These are phyloP conservation scores for Metarhizium brunneum DNA, from an alignment of 2,329 filamentous ascomycete genomes.

Conservation along the genomic window DNA sequence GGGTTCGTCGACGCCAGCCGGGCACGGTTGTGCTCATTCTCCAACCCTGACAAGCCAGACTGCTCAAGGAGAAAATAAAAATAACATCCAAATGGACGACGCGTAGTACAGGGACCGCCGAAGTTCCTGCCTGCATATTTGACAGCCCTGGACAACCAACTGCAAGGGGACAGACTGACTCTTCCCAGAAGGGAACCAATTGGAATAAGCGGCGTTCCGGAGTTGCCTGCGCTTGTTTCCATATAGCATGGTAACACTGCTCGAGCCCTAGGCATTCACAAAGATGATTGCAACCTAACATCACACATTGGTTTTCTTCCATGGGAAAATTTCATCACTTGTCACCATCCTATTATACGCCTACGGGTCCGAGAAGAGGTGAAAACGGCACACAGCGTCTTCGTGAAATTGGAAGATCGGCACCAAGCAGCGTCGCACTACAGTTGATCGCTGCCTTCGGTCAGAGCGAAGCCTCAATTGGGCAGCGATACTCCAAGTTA, in stretches of 20 bases:
- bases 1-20: neutral
- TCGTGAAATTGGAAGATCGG: neutral
- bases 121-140: neutral
- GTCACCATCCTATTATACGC: neutral
- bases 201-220: neutral
- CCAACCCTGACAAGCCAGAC: neutral
- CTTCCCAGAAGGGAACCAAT: neutral
- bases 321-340: neutral
- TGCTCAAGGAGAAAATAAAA: neutral
- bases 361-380: neutral
- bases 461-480: neutral
- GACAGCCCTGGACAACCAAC: neutral
- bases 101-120: neutral
- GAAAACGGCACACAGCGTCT: neutral
- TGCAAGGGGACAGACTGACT: neutral
- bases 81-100: neutral
- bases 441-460: neutral
- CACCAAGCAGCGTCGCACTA: neutral
- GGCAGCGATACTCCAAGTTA: neutral
- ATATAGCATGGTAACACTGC: neutral
- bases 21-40: neutral
- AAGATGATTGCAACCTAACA: neutral
- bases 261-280: neutral
- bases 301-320: neutral
- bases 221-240: neutral